A percentile compares a stretch with the other conserved stretches of the same genome.
These are phyloP conservation scores for Aspergillus sp. DNA, from an alignment of 2,329 filamentous ascomycete species.

Conservation along the genomic window DNA sequence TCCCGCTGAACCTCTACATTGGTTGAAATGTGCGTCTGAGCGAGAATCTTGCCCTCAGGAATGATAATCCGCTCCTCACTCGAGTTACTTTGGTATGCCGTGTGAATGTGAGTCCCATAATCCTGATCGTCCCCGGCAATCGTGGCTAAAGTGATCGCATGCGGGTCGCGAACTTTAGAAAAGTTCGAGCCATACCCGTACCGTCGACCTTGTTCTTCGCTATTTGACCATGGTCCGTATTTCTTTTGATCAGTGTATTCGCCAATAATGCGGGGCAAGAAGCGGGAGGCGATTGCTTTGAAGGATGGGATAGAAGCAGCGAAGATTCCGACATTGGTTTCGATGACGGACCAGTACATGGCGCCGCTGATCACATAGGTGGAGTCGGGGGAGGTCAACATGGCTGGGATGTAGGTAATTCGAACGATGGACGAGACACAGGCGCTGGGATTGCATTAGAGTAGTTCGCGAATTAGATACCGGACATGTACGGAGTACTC, in stretches of 20 bases:
- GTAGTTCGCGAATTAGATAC: not conserved
- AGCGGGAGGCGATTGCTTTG: constrained; percentile 35
- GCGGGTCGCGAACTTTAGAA: constrained; percentile 18
- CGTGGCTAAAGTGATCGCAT: constrained; percentile 13
- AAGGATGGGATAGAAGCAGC: constrained; percentile 38
- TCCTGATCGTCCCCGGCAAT: constrained; percentile 10
- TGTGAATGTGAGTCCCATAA: constrained; percentile 18
- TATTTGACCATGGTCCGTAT: constrained; percentile 19
- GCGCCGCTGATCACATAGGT: constrained; percentile 34
- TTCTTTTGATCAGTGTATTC: constrained; percentile 23
- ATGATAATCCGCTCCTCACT: constrained; percentile 26
- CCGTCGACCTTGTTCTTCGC: constrained; percentile 5
- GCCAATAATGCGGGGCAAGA: constrained; percentile 37
- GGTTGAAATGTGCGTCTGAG: constrained; percentile 27
- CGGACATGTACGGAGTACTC: constrained; percentile 1
- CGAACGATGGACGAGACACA: constrained; percentile 44
- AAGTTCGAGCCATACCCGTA: constrained; percentile 21
- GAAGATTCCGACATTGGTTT: constrained; percentile 38
- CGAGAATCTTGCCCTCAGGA: constrained; percentile 24
- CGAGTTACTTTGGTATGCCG: constrained; percentile 9
- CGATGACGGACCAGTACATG: constrained; percentile 42
- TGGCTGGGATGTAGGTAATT: constrained; percentile 40
- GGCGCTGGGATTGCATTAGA: constrained; percentile 24
- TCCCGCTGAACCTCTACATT: constrained; percentile 17
- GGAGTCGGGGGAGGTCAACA: constrained; percentile 32